Conservation (phyloP, 495 filamentous ascomycete species). For the Penicillium cinerascens region DNA sequence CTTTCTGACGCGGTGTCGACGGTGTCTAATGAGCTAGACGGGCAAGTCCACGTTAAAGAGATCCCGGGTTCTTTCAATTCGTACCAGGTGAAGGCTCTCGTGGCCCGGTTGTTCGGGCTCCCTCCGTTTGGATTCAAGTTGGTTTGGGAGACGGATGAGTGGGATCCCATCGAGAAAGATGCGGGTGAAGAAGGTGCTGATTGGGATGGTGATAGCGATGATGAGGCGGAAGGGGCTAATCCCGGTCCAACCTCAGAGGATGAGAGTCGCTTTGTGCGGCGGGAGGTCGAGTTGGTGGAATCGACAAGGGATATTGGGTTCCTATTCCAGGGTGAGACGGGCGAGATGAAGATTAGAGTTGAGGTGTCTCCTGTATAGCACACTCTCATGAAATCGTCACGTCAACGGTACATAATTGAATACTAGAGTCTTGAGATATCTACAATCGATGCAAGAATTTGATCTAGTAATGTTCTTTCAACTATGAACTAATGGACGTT, state of each 20-base stretch:
- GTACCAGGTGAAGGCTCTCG: constrained; percentile 77
- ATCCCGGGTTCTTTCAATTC: constrained; percentile 74
- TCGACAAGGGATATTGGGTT: constrained; percentile 78
- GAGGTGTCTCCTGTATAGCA: constrained; percentile 36
- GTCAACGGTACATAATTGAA: background rate
- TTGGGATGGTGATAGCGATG: constrained; percentile 51
- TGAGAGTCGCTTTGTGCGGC: constrained; percentile 54
- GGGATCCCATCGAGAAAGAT: constrained; percentile 63
- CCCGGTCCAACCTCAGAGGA: constrained; percentile 4
- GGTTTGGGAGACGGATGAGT: constrained; percentile 79
- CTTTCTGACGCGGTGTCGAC: background rate
- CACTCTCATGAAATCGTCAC: background rate
- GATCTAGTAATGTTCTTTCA: constrained; percentile 2
- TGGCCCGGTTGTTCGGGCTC: constrained; percentile 65
- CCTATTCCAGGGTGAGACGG: constrained; percentile 63
- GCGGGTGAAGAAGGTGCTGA: constrained; percentile 55
- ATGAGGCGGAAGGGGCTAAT: constrained; percentile 32
- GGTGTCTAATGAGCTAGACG: background rate
- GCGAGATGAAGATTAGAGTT: constrained; percentile 65
- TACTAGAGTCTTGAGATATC: background rate
- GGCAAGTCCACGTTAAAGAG: constrained; percentile 36
- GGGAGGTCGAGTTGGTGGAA: constrained; percentile 79
- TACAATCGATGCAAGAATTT: background rate
- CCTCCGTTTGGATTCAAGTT: constrained; percentile 60
- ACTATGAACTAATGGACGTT: constrained; percentile 12